Conservation (phyloP, 495 filamentous ascomycete species). For the Lepraria neglecta region DNA sequence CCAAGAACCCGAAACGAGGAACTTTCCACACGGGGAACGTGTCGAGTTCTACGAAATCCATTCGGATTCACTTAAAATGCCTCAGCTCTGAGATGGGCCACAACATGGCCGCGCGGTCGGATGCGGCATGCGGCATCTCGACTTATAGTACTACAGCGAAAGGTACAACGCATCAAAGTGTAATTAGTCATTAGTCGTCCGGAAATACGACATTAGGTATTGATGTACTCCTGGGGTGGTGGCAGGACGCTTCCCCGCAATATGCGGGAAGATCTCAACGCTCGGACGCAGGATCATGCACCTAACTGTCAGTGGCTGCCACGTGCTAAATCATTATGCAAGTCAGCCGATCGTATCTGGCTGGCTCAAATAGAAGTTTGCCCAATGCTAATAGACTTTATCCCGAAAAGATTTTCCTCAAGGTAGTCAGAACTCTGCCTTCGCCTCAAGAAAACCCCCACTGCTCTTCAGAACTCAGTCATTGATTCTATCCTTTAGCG, state of each 20-base stretch:
- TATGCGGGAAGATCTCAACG: slow-evolving; percentile 8
- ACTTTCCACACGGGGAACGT: neutral
- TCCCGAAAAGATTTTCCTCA: neutral
- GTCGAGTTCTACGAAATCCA: neutral
- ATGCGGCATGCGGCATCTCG: neutral
- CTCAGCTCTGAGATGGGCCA: neutral
- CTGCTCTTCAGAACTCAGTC: neutral
- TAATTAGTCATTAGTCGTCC: slow-evolving; percentile 3
- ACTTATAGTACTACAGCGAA: neutral
- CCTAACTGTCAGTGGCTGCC: slow-evolving; percentile 15
- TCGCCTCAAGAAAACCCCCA: neutral
- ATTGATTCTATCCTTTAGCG: neutral
- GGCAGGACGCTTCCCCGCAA: slow-evolving; percentile 4
- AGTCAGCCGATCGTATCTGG: slow-evolving; percentile 9
- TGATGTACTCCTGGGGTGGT: neutral
- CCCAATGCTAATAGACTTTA: neutral
- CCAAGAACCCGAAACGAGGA: neutral
- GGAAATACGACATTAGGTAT: slow-evolving; percentile 2
- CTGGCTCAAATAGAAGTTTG: neutral
- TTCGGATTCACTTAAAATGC: neutral
- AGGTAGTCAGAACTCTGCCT: neutral
- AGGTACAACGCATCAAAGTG: neutral
- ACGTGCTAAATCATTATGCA: slow-evolving; percentile 17
- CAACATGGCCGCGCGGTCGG: neutral
- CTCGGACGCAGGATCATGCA: slow-evolving; percentile 13